phyloP scores from a whole-genome alignment of 495 filamentous ascomycete species.

The Aspergillus sparsus region DNA sequence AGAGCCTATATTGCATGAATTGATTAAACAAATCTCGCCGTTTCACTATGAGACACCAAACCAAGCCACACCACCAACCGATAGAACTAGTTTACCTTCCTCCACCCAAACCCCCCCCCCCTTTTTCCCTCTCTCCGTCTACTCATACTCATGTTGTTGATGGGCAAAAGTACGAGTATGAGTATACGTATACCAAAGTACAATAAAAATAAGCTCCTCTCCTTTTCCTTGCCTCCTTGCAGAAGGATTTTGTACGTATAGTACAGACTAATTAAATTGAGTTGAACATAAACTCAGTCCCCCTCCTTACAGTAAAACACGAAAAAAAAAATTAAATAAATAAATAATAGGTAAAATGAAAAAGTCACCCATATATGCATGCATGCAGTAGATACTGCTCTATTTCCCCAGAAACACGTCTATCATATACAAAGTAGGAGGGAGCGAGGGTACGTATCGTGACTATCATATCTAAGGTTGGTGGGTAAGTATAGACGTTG shows the following conservation, averaged over 20 bases:
- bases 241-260: background rate
- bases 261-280: too few relatives aligned
- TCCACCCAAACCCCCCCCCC: too few relatives aligned
- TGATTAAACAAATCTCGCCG: background rate
- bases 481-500: background rate
- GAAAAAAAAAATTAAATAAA: background rate
- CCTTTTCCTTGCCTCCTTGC: background rate
- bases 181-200: too few relatives aligned
- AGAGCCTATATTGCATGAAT: background rate
- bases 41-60: background rate
- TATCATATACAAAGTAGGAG: background rate
- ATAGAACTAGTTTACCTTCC: too few relatives aligned
- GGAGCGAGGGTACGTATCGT: too few relatives aligned
- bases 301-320: background rate
- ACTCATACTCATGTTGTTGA: too few relatives aligned
- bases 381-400: background rate
- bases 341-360: background rate
- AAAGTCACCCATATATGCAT: background rate
- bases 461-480: background rate
- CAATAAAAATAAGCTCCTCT: too few relatives aligned
- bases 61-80: too few relatives aligned
- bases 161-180: too few relatives aligned
- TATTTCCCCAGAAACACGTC: constrained; percentile 4
- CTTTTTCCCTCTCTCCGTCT: too few relatives aligned
- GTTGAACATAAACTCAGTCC: background rate